Evolutionary conservation across 1,284 basidiomycete species (phyloP), one percentile per base, ranked within the genome.

Genomic region (Leucoagaricus sp.): DNA sequence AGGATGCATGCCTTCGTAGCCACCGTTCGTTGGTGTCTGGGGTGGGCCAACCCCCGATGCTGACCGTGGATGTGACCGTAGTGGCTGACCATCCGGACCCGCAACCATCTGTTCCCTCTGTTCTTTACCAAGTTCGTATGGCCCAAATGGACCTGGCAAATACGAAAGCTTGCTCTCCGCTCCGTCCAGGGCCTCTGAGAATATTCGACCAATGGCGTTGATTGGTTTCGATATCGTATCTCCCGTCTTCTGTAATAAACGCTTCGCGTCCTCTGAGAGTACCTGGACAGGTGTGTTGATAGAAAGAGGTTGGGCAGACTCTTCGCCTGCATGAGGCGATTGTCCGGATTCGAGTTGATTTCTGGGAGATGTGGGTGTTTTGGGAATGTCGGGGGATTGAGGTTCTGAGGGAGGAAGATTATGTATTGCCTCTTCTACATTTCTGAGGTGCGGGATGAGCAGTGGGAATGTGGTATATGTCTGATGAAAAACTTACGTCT

Each of bases 161-260:
- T 82, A 82, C 0, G 77, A 67, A 46, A 84, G 70, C 62, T 79
- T 81, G 52, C 70, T 72, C 60, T 79, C 75, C 5, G 75, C 74
- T 38, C 77, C 77, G 63, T 92, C 90, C 7, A 92, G 70, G 0
- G 87, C 89, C 57, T 89, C 89, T 63, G 81, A 89, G 67, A 97
- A 89, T 60, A 97, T 94, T 58, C 90, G 85, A 9, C 93, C 85
- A 53, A 97, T 89, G 1, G 94, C 93, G 60, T 78, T 91, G 12
- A 97, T 78, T 4, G 94, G 94, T 67, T 93, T 93, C 13, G 88
- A 91, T 57, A 96, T 87, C 0, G 85, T 91, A 66, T 94, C 92
- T 4, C 93, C 91, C 0, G 94, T 96, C 65, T 90, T 88, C 70
- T 94, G 89, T 55, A 97, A 78, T 44, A 96, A 83, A 15, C 87